Evolutionary conservation across 192 early-diverging fungal genomes (phyloP), one percentile per base, ranked within the genome.

Genomic region (Haplosporangium gracile): DNA sequence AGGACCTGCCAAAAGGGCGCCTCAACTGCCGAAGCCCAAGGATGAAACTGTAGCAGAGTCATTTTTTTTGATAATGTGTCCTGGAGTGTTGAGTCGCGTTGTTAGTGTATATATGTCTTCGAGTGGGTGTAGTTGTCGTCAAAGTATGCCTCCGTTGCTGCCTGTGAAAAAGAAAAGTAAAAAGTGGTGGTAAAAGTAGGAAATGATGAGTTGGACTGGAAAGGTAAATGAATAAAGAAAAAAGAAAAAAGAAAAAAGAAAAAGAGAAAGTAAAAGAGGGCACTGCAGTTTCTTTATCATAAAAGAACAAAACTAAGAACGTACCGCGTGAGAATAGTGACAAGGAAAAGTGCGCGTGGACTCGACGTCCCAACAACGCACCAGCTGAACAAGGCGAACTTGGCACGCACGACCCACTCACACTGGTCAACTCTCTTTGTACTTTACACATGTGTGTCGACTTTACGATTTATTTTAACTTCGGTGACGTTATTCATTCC

Each of bases 1-100:
- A 99, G 91, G n/a, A 92, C 81, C 42, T 95, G 92, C 98, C 98
- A 99, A 82, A 99, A 98, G 29, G 96, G 91, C 2, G 97, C 93
- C 77, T 98, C 97, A 5, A 98, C 96, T 7, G 94, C 94, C 34
- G 95, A 97, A 34, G 87, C 88, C 86, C 97, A 97, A 16, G 96
- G 89, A 73, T 96, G 93, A 80, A 98, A 99, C 82, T 96, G 97
- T 10, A 99, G 88, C 47, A 95, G 63, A 34, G 83, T 70, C 74
- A 75, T 82, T 34, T 32, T 26, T 36, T 36, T 51, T 51, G 49
- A 22, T 51, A 51, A 0, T 3, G 22, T 39, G 34, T 57, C 22
- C 49, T 51, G 15, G 49, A 51, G 20, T 22, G 16, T 16, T 51
- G 1, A 26, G 55, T 26, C 55, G 55, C 9, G 55, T 57, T 57